Evolutionary conservation across 805 yeast species (phyloP).

Genomic region (Wickerhamiella azyma): DNA sequence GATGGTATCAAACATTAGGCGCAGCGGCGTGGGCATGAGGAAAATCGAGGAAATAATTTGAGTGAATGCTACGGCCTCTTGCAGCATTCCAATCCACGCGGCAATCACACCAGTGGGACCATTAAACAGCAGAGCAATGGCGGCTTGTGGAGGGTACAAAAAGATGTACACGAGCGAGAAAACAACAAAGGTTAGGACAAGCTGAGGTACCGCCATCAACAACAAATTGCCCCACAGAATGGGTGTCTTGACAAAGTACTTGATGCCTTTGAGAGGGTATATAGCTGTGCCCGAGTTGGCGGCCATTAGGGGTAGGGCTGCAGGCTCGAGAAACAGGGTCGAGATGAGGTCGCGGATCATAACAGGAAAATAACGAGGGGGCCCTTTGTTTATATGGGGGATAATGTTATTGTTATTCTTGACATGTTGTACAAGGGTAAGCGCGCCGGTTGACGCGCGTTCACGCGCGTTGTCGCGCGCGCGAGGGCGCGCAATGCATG

Average conservation of each 20-base stretch:
- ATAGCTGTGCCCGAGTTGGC: conserved; percentile 19
- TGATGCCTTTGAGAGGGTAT: conserved; percentile 30
- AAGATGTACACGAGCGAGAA: conserved; percentile 27
- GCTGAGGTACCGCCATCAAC: conserved; percentile 35
- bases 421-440: not conserved
- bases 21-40: conserved; percentile 37
- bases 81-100: conserved; percentile 34
- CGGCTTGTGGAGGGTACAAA: conserved; percentile 35
- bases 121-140: conserved; percentile 29
- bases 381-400: not conserved
- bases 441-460: no score
- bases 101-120: conserved; percentile 41
- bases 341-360: conserved; percentile 6
- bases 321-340: conserved; percentile 14
- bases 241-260: conserved; percentile 30
- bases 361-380: not conserved
- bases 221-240: conserved; percentile 36
- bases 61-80: conserved; percentile 32
- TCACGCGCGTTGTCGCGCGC: no score
- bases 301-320: conserved; percentile 18
- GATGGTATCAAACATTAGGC: conserved; percentile 35
- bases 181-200: conserved; percentile 28
- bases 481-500: no score
- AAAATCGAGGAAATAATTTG: conserved; percentile 30
- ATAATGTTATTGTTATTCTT: not conserved